Evolutionary conservation across 345 rosid species (phyloP).

Genomic region (Ceriops tagal): DNA sequence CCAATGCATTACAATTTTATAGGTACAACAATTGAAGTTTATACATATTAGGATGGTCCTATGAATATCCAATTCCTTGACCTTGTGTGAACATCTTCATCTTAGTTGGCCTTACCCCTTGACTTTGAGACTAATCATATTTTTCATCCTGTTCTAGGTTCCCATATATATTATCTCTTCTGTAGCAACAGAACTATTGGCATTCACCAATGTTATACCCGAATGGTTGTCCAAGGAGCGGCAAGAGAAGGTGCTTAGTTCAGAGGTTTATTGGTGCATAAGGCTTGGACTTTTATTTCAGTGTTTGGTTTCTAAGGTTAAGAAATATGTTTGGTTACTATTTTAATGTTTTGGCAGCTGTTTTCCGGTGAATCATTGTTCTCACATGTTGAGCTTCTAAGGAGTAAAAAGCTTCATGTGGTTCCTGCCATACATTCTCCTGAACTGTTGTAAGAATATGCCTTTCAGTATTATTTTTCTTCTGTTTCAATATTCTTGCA

Average conservation of each 20-base stretch:
- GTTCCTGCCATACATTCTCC: slow-evolving; percentile 76
- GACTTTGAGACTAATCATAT: neutral
- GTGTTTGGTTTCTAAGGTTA: neutral
- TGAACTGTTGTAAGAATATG: slow-evolving; percentile 54
- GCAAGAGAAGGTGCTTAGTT: slow-evolving; percentile 61
- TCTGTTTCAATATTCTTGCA: neutral
- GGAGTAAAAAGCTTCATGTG: slow-evolving; percentile 54
- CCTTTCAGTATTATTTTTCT: slow-evolving; percentile 3
- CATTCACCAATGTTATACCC: slow-evolving; percentile 64
- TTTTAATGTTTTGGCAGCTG: slow-evolving; percentile 50
- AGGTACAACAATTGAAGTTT: neutral
- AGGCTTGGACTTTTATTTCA: neutral
- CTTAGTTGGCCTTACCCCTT: neutral
- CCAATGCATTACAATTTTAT: neutral
- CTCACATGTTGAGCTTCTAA: slow-evolving; percentile 55
- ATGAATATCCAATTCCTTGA: too few relatives aligned
- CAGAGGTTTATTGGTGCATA: slow-evolving; percentile 11
- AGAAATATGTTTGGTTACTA: slow-evolving; percentile 2
- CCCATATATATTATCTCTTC: slow-evolving; percentile 76
- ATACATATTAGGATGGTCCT: neutral
- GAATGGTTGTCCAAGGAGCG: slow-evolving; percentile 81
- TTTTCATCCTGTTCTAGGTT: slow-evolving; percentile 42
- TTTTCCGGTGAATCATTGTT: slow-evolving; percentile 78
- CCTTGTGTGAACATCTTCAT: neutral
- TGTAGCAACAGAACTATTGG: slow-evolving; percentile 71